These are phyloP conservation scores for Westerdykella ornata DNA, from an alignment of 2,329 filamentous ascomycete species.

Conservation along the genomic window DNA sequence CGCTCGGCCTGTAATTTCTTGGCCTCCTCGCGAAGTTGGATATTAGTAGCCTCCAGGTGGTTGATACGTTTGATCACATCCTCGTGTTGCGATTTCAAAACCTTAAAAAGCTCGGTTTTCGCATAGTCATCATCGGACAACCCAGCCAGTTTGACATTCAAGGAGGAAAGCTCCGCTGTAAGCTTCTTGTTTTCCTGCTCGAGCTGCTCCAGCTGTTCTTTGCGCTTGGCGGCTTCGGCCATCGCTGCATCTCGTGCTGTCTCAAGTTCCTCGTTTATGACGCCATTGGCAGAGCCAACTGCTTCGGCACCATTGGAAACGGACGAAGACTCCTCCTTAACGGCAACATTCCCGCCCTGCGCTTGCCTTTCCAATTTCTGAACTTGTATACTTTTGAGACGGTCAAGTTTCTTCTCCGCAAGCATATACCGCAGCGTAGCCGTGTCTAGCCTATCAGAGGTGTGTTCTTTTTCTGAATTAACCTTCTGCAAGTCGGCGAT, in stretches of 20 bases:
- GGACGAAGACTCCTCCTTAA: constrained; percentile 38
- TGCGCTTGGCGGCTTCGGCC: constrained; percentile 72
- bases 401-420: constrained; percentile 89
- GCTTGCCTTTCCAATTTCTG: constrained; percentile 90
- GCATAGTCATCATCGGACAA: constrained; percentile 90
- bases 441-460: constrained; percentile 79
- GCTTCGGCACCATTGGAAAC: constrained; percentile 47
- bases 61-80: constrained; percentile 90
- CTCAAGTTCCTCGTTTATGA: constrained; percentile 60
- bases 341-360: constrained; percentile 15
- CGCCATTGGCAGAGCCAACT: constrained; percentile 54
- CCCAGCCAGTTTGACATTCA: constrained; percentile 61
- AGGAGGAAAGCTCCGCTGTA: constrained; percentile 69
- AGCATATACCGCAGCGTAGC: constrained; percentile 89
- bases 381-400: constrained; percentile 79
- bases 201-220: constrained; percentile 76
- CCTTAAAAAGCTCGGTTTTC: constrained; percentile 87
- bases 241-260: constrained; percentile 69
- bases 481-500: constrained; percentile 69
- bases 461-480: constrained; percentile 70
- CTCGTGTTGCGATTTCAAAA: constrained; percentile 81
- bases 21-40: constrained; percentile 74
- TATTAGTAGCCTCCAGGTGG: constrained; percentile 81
- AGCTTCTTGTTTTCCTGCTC: constrained; percentile 69
- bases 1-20: constrained; percentile 80